Conservation (phyloP, 2,329 filamentous ascomycete genomes). For the Paecilomyces formosus region DNA sequence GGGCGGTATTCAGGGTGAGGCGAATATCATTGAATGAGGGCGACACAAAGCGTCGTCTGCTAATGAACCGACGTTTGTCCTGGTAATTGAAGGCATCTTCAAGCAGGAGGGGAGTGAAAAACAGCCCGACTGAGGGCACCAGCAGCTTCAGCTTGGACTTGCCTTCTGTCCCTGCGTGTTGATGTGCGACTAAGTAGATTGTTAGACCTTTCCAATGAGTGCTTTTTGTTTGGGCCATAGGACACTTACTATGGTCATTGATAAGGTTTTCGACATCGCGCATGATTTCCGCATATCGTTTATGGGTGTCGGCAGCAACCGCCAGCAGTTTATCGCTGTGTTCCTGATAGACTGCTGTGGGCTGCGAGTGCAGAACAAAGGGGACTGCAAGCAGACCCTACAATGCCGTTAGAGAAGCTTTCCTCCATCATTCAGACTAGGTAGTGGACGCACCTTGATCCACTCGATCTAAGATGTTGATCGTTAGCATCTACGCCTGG, state of each 20-base stretch:
- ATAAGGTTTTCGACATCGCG: constrained; percentile 86
- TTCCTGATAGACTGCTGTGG: constrained; percentile 73
- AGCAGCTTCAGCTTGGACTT: constrained; percentile 89
- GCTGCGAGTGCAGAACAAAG: constrained; percentile 93
- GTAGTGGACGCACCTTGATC: constrained; percentile 60
- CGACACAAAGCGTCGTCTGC: constrained; percentile 82
- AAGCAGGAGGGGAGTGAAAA: constrained; percentile 82
- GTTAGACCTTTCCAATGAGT: constrained; percentile 1
- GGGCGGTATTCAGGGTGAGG: constrained; percentile 86
- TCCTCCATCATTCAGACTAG: not conserved
- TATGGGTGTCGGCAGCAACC: constrained; percentile 73
- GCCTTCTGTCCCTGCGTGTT: constrained; percentile 55
- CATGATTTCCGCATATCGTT: constrained; percentile 92
- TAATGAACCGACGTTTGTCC: constrained; percentile 78
- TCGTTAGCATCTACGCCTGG: not conserved
- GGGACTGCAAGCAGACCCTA: constrained; percentile 78
- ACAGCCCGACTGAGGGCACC: constrained; percentile 83
- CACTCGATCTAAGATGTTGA: constrained; percentile 61
- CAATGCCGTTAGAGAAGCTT: not conserved
- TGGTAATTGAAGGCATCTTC: constrained; percentile 90
- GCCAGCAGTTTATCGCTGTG: constrained; percentile 56
- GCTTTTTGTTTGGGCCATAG: not conserved
- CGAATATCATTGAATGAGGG: constrained; percentile 97
- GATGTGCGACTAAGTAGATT: constrained; percentile 55
- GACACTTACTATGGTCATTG: constrained; percentile 72